Base-by-base conservation (phyloP, 441 rosid genomes). In the Populus hybrid region DNA sequence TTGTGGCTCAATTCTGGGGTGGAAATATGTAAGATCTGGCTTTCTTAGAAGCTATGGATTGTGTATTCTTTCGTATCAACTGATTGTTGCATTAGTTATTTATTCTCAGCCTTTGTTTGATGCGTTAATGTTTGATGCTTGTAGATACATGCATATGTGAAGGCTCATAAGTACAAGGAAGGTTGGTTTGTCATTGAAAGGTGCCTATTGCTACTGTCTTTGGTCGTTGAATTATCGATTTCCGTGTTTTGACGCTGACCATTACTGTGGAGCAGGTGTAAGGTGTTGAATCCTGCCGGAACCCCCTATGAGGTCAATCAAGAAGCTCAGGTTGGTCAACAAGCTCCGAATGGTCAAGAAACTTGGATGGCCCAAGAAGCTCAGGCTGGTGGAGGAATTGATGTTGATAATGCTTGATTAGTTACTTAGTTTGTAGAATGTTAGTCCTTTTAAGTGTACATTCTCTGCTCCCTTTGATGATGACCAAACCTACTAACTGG, bases 1-100 rank as follows among this genome's bases (percentile, higher is more conserved):
- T 23, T 92, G 98, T 83, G 97, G 97, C 85, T 91, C 97, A 26
- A 86, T 92, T 72, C 91, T 91, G 42, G 98, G 98, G 57, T 94
- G 95, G 98, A 92, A 92, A 92, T 92, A 92, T 70, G 98, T 94
- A 89, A 86, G 88, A 78, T 74, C 40, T 23, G 28, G 76, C 10
- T 26, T 72, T 67, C 24, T 57, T 34, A 32, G 11, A 73, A 63
- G n/a, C 66, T 14, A 21, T 76, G 46, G 36, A 73, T 12, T 78
- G 10, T 75, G 35, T 71, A 21, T 66, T 77, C 40, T 70, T 71
- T 79, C 23, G 14, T 59, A 36, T 28, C 35, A 36, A 30, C n/a
- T 8, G 6, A 24, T 71, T 24, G 28, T 28, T 72, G 75, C 34
- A 40, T 75, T 66, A 66, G 10, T 20, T 53, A 14, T 6, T 12